These are phyloP conservation scores for Phlegmacium glaucopus DNA, from an alignment of 768 basidiomycete species.

Conservation along the genomic window DNA sequence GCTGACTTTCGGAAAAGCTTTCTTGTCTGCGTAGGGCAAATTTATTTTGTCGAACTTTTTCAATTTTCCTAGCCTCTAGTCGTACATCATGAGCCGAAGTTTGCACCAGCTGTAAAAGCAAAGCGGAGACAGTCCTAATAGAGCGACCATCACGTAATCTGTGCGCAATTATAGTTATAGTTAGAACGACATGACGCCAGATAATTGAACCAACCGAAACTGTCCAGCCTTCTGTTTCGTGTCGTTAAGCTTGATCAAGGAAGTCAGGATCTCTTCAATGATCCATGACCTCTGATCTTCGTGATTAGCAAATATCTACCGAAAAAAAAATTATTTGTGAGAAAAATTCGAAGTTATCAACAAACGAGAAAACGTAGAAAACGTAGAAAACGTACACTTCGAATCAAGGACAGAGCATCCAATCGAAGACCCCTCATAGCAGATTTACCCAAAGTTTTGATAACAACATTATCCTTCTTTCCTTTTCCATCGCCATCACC, in stretches of 20 bases:
- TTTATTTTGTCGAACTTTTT: conserved; percentile 58
- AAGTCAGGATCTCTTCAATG: conserved; percentile 93
- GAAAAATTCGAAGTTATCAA: too few species aligned
- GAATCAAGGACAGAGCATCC: conserved; percentile 79
- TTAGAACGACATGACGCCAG: not conserved
- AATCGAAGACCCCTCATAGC: conserved; percentile 81
- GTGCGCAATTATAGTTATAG: conserved; percentile 3
- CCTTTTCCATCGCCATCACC: conserved; percentile 45
- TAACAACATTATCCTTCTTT: conserved; percentile 54
- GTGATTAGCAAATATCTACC: conserved; percentile 86
- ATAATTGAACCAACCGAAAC: conserved; percentile 58
- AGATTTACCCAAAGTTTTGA: conserved; percentile 68
- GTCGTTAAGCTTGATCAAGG: conserved; percentile 86
- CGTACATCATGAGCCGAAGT: conserved; percentile 90
- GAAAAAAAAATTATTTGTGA: not conserved
- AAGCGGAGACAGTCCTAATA: conserved; percentile 90
- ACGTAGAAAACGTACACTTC: conserved; percentile 58
- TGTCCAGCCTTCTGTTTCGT: conserved; percentile 88
- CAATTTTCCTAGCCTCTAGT: conserved; percentile 59
- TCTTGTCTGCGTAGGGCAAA: conserved; percentile 63
- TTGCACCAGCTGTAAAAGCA: conserved; percentile 94
- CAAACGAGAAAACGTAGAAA: too few species aligned
- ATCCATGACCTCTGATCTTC: conserved; percentile 94
- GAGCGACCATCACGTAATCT: conserved; percentile 89
- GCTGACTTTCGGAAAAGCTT: conserved; percentile 45